Evolutionary conservation across 1,139 yeast genomes (phyloP).

Genomic region (Saccharomycopsis phalli): DNA sequence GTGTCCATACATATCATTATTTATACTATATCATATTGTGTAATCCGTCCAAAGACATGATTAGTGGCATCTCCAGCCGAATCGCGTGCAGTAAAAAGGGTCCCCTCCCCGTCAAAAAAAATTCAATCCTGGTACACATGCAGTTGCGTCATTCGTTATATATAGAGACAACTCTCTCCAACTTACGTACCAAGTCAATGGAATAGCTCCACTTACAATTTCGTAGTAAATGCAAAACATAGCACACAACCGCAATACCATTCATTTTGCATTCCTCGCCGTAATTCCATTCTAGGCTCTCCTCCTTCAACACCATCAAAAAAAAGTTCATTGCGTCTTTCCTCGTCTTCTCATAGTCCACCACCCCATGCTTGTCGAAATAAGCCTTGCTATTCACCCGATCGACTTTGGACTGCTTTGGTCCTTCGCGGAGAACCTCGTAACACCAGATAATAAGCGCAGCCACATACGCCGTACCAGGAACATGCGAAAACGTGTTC

Average conservation of each 20-base stretch:
- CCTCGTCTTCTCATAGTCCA: constrained; percentile 6
- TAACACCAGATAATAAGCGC: constrained; percentile 16
- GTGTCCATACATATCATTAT: neutral
- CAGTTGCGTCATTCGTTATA: constrained; percentile 2
- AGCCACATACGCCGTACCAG: constrained; percentile 17
- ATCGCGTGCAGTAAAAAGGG: too few relatives aligned
- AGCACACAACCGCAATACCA: constrained; percentile 12
- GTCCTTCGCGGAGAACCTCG: constrained; percentile 11
- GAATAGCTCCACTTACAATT: constrained; percentile 16
- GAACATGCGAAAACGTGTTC: constrained; percentile 15
- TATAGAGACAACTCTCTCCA: constrained; percentile 10
- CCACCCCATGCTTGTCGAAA: constrained; percentile 7
- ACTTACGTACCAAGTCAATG: constrained; percentile 12
- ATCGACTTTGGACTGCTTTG: neutral
- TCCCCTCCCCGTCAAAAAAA: too few relatives aligned
- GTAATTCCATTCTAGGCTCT: neutral
- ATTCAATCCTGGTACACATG: neutral
- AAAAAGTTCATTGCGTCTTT: constrained; percentile 11
- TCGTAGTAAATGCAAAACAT: constrained; percentile 9
- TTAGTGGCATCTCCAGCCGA: too few relatives aligned
- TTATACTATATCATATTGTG: too few relatives aligned
- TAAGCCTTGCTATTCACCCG: neutral
- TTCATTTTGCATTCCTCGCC: constrained; percentile 9
- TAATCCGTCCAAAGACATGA: too few relatives aligned
- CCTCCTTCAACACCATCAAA: constrained; percentile 3